Evolutionary conservation across 2,329 filamentous ascomycete genomes (phyloP), one percentile per base, ranked within the genome.

Genomic region (Sporothrix mexicana): DNA sequence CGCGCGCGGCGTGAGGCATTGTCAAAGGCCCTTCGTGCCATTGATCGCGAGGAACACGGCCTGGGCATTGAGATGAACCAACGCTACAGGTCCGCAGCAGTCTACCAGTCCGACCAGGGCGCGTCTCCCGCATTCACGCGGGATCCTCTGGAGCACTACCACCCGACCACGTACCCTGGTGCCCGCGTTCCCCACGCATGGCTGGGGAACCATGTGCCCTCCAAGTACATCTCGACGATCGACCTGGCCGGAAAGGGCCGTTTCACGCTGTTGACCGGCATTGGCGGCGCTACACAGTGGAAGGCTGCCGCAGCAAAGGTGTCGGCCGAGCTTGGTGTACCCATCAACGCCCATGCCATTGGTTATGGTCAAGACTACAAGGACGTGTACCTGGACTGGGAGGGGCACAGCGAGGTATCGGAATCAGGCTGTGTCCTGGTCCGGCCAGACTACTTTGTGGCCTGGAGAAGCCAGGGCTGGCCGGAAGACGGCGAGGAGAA

Each of bases 61-160:
- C 51, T 53, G 17, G 51, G 51, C 17, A 53, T 53, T 8, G 51
- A 53, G n/a, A 53, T 53, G 51, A 53, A 53, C 51, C 51, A 53
- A 8, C 51, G 51, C 17, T 53, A 53, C 51, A 20, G 4, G 51
- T 53, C 51, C 17, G 23, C 9, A n/a, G 51, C 51, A 4, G 51
- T 53, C 51, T 53, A 53, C 51, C 51, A 53, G 51, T 17, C 17
- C 8, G 51, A 53, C 17, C 51, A 53, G 51, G 51, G 51, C 17
- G 17, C 9, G 9, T 17, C 4, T 7, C 51, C 51, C 17, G 51
- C 51, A 53, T 53, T 53, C 51, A 53, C 51, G 17, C 51, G 51
- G 9, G 51, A 53, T 53, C 51, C 51, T 5, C 51, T 53, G 20
- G 51, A 53, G 51, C 51, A 53, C 51, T 53, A 53, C n/a, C 51